These are phyloP conservation scores for Lasiosphaeria miniovina DNA, from an alignment of 495 filamentous ascomycete species.

Conservation along the genomic window DNA sequence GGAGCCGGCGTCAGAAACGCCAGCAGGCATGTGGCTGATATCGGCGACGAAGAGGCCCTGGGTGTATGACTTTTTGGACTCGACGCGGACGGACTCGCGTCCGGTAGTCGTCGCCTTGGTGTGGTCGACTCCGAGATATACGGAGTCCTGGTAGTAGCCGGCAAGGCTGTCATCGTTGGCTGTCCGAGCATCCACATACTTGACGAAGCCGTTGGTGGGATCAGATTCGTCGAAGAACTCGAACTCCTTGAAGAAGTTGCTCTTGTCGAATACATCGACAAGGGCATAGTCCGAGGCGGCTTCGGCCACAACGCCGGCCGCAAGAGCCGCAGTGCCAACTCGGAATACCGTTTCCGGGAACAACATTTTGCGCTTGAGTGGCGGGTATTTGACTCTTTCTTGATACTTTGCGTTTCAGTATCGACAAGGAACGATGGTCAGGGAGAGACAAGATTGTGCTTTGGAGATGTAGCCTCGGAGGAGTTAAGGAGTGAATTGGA, in stretches of 20 bases:
- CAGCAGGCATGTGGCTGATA: constrained; percentile 71
- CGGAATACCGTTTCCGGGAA: not conserved
- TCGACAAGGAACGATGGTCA: too few relatives aligned
- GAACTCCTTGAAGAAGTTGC: constrained; percentile 58
- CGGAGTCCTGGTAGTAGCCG: constrained; percentile 46
- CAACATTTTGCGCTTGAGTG: not conserved
- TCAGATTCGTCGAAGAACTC: constrained; percentile 54
- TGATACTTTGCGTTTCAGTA: too few relatives aligned
- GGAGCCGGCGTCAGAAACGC: constrained; percentile 22
- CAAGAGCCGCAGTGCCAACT: constrained; percentile 2
- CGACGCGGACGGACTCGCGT: constrained; percentile 66
- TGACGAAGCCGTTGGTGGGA: constrained; percentile 68
- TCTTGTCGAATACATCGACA: constrained; percentile 42
- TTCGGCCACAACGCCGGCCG: constrained; percentile 15
- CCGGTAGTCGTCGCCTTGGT: constrained; percentile 48
- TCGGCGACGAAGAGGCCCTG: constrained; percentile 72
- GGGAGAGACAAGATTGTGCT: too few relatives aligned
- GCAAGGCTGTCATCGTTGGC: constrained; percentile 59
- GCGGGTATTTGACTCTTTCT: too few relatives aligned
- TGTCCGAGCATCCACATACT: constrained; percentile 56
- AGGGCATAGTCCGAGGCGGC: constrained; percentile 40
- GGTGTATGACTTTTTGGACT: constrained; percentile 64
- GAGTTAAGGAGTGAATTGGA: too few relatives aligned
- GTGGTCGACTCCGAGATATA: constrained; percentile 56
- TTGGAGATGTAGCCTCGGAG: too few relatives aligned